These are phyloP conservation scores for Phytophthora ohioensis DNA, from an alignment of 352 stramenopile genomes.

Conservation along the genomic window DNA sequence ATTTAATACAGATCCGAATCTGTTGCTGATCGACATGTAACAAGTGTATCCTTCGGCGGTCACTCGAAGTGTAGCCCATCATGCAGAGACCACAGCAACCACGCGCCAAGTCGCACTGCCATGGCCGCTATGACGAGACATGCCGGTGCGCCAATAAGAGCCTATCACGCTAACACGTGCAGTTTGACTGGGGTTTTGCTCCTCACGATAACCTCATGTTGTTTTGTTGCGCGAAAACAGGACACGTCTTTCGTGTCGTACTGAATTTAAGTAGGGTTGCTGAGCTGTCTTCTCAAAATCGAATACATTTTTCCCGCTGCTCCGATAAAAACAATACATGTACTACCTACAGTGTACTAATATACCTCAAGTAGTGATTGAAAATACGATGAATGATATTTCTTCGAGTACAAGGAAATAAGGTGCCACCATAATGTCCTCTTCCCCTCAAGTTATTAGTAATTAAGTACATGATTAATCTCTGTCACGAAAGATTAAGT, in stretches of 20 bases:
- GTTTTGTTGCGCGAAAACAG: not conserved
- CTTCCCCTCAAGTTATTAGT: not conserved
- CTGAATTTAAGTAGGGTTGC: not conserved
- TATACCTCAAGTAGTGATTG: no score
- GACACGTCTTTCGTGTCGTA: not conserved
- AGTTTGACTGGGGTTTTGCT: not conserved
- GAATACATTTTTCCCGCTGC: no score
- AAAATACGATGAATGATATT: no score
- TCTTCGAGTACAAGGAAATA: no score
- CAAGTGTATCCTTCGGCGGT: no score
- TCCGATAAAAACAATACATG: no score
- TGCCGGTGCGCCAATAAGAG: not conserved
- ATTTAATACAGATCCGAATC: no score
- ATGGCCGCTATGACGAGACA: not conserved
- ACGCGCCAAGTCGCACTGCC: not conserved
- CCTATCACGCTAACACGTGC: not conserved
- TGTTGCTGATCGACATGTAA: no score
- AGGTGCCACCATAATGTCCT: no score
- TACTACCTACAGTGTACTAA: no score
- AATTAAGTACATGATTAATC: not conserved
- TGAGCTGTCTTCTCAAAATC: no score
- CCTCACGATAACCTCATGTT: not conserved
- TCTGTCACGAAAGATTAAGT: not conserved
- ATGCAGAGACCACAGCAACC: not conserved
- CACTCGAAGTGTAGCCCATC: no score